A percentile compares a stretch with the other conserved stretches of the same genome.
Conservation (phyloP, 768 basidiomycete genomes). For the Macrolepiota albuminosa region DNA sequence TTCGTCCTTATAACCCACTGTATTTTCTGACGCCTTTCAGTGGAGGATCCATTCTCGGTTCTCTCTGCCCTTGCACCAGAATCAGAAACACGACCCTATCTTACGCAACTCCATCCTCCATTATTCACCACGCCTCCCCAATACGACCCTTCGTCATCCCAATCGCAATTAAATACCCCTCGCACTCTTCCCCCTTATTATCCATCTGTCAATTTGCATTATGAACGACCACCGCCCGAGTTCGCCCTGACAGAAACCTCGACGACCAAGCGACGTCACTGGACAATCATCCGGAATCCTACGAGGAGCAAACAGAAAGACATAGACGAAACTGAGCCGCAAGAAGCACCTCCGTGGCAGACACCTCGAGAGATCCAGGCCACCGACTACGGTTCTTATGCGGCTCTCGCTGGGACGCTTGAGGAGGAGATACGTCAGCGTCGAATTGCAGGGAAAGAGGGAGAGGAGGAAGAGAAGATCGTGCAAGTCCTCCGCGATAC, state of each 20-base stretch:
- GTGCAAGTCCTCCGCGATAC: constrained; percentile 32
- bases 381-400: constrained; percentile 60
- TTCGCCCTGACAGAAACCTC: constrained; percentile 18
- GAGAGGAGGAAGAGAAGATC: constrained; percentile 29
- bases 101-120: constrained; percentile 54
- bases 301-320: constrained; percentile 46
- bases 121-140: constrained; percentile 13
- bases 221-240: constrained; percentile 14
- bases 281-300: constrained; percentile 53
- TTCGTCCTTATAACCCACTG: background rate
- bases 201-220: constrained; percentile 13
- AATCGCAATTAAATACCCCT: constrained; percentile 22
- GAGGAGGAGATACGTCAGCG: constrained; percentile 38
- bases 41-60: constrained; percentile 76
- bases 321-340: constrained; percentile 41
- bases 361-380: constrained; percentile 47
- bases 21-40: constrained; percentile 28
- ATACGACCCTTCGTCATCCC: constrained; percentile 20
- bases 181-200: constrained; percentile 15
- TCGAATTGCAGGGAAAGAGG: constrained; percentile 17
- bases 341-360: constrained; percentile 38
- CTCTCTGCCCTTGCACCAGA: constrained; percentile 63
- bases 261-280: constrained; percentile 47
- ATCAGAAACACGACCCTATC: constrained; percentile 44
- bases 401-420: constrained; percentile 43